These are phyloP conservation scores for Penicillium diatomitis DNA, from an alignment of 495 filamentous ascomycete genomes.

Conservation along the genomic window DNA sequence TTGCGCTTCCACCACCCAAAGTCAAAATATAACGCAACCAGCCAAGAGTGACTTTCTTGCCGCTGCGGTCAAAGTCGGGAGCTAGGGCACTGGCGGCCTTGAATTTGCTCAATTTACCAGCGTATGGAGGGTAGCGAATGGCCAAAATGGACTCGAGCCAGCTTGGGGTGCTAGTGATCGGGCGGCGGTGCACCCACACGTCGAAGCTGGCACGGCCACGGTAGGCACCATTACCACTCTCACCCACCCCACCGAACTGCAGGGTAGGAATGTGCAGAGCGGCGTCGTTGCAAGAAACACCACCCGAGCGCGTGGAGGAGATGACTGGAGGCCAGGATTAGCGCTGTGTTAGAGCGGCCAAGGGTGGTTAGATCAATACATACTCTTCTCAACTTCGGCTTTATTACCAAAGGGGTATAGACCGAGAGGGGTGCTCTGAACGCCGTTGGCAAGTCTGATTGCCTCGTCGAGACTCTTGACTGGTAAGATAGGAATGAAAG, in stretches of 20 bases:
- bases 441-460: slow-evolving; percentile 61
- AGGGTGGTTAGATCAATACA: slow-evolving; percentile 5
- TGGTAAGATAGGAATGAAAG: slow-evolving; percentile 70
- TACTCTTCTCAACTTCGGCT: slow-evolving; percentile 59
- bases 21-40: slow-evolving; percentile 38
- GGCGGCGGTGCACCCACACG: slow-evolving; percentile 69
- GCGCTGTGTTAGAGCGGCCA: not conserved
- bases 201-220: slow-evolving; percentile 79
- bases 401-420: slow-evolving; percentile 79
- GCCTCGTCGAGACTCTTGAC: slow-evolving; percentile 72
- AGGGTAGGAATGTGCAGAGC: slow-evolving; percentile 76
- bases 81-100: slow-evolving; percentile 44
- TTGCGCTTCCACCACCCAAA: slow-evolving; percentile 35
- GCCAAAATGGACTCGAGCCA: slow-evolving; percentile 73
- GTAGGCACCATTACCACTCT: slow-evolving; percentile 75
- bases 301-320: slow-evolving; percentile 59
- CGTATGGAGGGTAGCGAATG: slow-evolving; percentile 76
- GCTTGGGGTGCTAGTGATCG: slow-evolving; percentile 61
- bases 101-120: slow-evolving; percentile 50
- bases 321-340: slow-evolving; percentile 37
- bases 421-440: slow-evolving; percentile 71
- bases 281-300: slow-evolving; percentile 72
- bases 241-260: slow-evolving; percentile 85
- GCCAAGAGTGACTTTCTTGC: slow-evolving; percentile 43
- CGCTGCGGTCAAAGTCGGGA: slow-evolving; percentile 80